These are phyloP conservation scores for Cadophora sp. DNA, from an alignment of 2,329 filamentous ascomycete genomes.

Conservation along the genomic window DNA sequence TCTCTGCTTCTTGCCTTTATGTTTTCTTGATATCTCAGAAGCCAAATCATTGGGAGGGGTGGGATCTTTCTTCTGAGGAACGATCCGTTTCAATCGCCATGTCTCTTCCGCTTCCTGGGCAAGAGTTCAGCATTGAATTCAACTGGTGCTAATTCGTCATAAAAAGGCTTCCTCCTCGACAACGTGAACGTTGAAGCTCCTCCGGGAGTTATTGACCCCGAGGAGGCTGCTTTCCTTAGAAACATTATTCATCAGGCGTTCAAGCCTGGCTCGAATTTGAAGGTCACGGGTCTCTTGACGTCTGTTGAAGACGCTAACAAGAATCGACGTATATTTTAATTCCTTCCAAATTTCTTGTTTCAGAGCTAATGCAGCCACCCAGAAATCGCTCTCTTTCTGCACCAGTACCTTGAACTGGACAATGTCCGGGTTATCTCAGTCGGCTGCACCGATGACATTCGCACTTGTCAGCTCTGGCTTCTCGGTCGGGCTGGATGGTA, in stretches of 20 bases:
- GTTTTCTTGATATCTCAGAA: no score
- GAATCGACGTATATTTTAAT: background rate
- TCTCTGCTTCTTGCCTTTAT: no score
- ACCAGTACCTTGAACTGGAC: background rate
- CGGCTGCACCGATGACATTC: background rate
- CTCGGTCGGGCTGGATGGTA: background rate
- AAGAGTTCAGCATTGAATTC: background rate
- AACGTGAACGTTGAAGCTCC: constrained; percentile 1
- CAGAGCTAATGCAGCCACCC: background rate
- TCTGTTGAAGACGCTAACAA: background rate
- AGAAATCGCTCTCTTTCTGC: background rate
- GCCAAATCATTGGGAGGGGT: no score
- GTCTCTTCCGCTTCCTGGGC: no score
- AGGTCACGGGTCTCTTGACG: background rate
- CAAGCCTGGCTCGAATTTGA: background rate
- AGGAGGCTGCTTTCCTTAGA: background rate
- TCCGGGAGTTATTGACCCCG: background rate
- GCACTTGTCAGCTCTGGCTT: background rate
- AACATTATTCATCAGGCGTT: background rate
- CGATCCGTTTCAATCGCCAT: no score
- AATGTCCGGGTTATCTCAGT: background rate
- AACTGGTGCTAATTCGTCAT: background rate
- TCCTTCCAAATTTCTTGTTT: background rate
- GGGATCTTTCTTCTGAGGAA: no score
- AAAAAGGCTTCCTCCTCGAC: background rate